Evolutionary conservation across 176 grass and related monocot genomes (phyloP).

Genomic region (Pharus latifolius): DNA sequence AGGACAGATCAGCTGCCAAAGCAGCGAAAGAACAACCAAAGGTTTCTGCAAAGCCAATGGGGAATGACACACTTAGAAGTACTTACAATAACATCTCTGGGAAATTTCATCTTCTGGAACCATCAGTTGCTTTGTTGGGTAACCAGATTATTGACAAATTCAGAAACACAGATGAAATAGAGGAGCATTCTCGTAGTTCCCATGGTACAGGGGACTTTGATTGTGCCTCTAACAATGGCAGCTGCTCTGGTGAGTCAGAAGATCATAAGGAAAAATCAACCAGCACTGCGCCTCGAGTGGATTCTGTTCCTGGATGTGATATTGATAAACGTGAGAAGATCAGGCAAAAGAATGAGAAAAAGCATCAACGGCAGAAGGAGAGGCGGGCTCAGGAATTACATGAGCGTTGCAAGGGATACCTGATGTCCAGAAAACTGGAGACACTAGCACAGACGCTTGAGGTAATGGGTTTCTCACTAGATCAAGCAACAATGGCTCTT

Average conservation of each 20-base stretch:
- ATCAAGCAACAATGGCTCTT: constrained; percentile 93
- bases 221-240: constrained; percentile 77
- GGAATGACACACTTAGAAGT: constrained; percentile 47
- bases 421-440: constrained; percentile 93
- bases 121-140: constrained; percentile 35
- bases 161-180: constrained; percentile 75
- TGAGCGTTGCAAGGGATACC: constrained; percentile 84
- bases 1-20: constrained; percentile 55
- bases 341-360: constrained; percentile 95
- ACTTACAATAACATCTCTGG: constrained; percentile 70
- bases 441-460: constrained; percentile 72
- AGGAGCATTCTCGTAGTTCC: constrained; percentile 84
- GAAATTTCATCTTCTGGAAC: constrained; percentile 81
- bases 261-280: constrained; percentile 65
- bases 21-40: constrained; percentile 63
- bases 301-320: constrained; percentile 75
- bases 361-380: constrained; percentile 95
- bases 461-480: constrained; percentile 89
- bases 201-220: constrained; percentile 76
- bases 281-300: constrained; percentile 26
- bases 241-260: constrained; percentile 83
- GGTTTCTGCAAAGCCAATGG: constrained; percentile 47
- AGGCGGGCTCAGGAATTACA: constrained; percentile 85
- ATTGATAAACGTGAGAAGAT: constrained; percentile 95
- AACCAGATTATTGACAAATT: constrained; percentile 52